Percentiles rank a stretch among this genome's conserved stretches.
These are phyloP conservation scores for Physaria fendleri DNA, from an alignment of 345 rosid species.

Conservation along the genomic window DNA sequence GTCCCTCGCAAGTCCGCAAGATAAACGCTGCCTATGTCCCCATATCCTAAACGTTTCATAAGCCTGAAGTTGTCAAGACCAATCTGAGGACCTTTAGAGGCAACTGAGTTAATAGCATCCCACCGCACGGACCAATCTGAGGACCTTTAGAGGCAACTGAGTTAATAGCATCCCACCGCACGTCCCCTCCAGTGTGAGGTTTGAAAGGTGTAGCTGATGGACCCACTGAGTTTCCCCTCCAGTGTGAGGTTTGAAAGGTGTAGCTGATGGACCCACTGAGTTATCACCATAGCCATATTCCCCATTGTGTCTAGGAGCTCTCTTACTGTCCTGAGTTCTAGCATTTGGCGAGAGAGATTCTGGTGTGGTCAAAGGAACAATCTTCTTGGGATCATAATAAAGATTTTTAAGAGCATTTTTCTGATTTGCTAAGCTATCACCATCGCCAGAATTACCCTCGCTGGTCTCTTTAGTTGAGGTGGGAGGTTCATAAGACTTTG, in stretches of 20 bases:
- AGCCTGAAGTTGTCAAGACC: constrained; percentile 71
- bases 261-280: too few relatives aligned
- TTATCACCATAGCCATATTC: too few relatives aligned
- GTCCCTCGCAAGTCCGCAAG: constrained; percentile 74
- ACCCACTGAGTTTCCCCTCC: constrained; percentile 45
- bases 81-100: constrained; percentile 41
- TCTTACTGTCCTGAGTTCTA: constrained; percentile 20
- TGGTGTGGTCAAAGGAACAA: constrained; percentile 26
- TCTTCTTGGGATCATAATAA: constrained; percentile 28
- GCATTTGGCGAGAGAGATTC: constrained; percentile 14
- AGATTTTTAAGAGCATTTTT: constrained; percentile 13
- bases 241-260: too few relatives aligned
- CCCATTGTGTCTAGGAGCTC: too few relatives aligned
- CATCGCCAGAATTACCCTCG: constrained; percentile 22
- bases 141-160: constrained; percentile 35
- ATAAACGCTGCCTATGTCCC: constrained; percentile 84
- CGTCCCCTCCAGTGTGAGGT: constrained; percentile 92
- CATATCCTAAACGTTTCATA: constrained; percentile 78
- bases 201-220: constrained; percentile 37
- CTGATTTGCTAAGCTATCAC: constrained; percentile 10
- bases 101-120: constrained; percentile 51
- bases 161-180: constrained; percentile 81
- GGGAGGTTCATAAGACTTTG: constrained; percentile 26
- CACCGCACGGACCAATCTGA: constrained; percentile 54
- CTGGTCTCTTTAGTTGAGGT: background rate